phyloP scores from a whole-genome alignment of 176 grass and related monocot species.

The Hsuehochloa calcarea region DNA sequence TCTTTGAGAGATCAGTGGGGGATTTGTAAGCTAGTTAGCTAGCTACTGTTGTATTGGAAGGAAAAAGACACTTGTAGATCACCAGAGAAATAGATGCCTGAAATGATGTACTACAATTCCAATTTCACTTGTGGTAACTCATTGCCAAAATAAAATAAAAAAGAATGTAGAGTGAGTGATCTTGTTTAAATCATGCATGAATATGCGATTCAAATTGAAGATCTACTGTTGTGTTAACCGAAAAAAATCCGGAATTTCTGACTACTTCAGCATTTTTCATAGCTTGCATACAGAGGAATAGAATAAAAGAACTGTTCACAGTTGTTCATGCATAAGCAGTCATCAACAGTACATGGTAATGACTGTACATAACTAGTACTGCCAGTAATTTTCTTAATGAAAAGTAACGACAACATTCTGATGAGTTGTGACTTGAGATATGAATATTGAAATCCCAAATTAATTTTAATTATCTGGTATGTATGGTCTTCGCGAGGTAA shows the following conservation, averaged over 20 bases:
- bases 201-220: background rate
- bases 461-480: background rate
- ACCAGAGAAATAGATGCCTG: background rate
- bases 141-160: background rate
- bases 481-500: background rate
- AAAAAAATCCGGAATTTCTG: background rate
- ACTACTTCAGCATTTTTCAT: background rate
- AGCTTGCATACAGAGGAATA: background rate
- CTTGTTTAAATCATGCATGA: background rate
- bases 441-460: background rate
- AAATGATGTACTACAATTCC: background rate
- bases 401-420: background rate
- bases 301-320: background rate
- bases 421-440: background rate
- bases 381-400: background rate
- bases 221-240: background rate
- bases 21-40: background rate
- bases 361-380: background rate
- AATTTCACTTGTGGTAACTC: background rate
- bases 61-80: background rate
- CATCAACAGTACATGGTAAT: background rate
- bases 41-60: slow-evolving; percentile 23
- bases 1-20: background rate
- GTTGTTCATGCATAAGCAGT: background rate
- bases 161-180: background rate